Conservation (phyloP, 2,329 filamentous ascomycete species). For the Cytospora chrysosperma region DNA sequence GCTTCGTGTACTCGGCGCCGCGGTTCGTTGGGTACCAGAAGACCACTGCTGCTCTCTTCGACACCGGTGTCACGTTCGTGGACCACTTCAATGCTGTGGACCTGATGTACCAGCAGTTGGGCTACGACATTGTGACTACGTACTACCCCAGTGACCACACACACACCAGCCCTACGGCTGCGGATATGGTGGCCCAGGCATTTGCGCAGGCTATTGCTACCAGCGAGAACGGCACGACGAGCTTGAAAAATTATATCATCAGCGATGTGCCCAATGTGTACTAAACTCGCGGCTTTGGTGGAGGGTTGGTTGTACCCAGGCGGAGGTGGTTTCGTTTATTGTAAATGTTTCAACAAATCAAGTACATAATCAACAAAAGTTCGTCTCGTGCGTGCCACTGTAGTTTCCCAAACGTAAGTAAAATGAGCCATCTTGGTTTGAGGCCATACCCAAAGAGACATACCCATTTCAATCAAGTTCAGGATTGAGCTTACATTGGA, state of each 20-base stretch:
- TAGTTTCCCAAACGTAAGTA: too few species aligned
- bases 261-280: conserved; percentile 29
- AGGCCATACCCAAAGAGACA: not conserved
- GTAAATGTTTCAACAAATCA: not conserved
- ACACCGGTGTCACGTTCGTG: conserved; percentile 47
- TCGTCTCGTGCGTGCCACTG: too few species aligned
- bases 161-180: conserved; percentile 56
- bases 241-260: conserved; percentile 28
- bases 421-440: too few species aligned
- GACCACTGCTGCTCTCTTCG: conserved; percentile 40
- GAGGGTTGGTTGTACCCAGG: not conserved
- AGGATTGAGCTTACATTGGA: too few species aligned
- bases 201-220: conserved; percentile 52
- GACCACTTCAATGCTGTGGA: conserved; percentile 58
- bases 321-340: not conserved
- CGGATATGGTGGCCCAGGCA: conserved; percentile 52
- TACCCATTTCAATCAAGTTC: too few species aligned
- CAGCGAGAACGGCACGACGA: conserved; percentile 32
- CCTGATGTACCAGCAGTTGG: conserved; percentile 48
- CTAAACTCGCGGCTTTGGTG: not conserved
- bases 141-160: conserved; percentile 60
- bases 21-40: conserved; percentile 56
- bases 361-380: not conserved
- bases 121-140: conserved; percentile 45
- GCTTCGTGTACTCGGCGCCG: conserved; percentile 43